Evolutionary conservation across 306 rosid species (phyloP).

Genomic region (Clitoria ternatea): DNA sequence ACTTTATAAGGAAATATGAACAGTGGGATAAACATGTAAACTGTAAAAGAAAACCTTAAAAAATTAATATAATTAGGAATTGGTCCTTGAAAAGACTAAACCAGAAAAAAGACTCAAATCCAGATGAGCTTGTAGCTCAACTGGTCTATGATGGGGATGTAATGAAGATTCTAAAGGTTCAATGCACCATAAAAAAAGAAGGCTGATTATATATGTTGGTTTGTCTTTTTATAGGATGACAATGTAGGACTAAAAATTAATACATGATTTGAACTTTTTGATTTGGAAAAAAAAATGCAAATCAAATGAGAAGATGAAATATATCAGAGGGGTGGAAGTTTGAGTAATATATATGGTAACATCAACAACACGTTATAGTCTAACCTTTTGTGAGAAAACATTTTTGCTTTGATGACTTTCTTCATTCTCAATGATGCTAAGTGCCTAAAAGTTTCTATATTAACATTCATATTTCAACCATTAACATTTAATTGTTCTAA

Average conservation of each 20-base stretch:
- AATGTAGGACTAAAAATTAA: not conserved
- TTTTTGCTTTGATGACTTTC: not conserved
- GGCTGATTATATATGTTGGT: not conserved
- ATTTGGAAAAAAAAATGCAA: not conserved
- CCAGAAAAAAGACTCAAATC: not conserved
- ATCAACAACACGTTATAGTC: not conserved
- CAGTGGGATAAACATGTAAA: no score
- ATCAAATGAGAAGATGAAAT: not conserved
- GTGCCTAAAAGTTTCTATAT: not conserved
- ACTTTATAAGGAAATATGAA: not conserved
- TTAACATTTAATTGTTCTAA: not conserved
- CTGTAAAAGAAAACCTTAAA: not conserved
- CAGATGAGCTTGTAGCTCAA: not conserved
- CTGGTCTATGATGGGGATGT: not conserved
- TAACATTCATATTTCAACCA: not conserved
- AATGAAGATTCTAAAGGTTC: not conserved
- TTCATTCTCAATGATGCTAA: not conserved
- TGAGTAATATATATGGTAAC: not conserved
- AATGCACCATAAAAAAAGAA: not conserved
- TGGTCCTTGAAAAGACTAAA: not conserved
- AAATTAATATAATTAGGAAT: not conserved
- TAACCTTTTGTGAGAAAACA: slow-evolving; percentile 9
- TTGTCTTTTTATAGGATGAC: not conserved
- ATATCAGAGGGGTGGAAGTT: not conserved
- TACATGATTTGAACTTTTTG: not conserved